Conservation (phyloP, 192 early-diverging fungal species). For the Thoreauomyces humboldtii region DNA sequence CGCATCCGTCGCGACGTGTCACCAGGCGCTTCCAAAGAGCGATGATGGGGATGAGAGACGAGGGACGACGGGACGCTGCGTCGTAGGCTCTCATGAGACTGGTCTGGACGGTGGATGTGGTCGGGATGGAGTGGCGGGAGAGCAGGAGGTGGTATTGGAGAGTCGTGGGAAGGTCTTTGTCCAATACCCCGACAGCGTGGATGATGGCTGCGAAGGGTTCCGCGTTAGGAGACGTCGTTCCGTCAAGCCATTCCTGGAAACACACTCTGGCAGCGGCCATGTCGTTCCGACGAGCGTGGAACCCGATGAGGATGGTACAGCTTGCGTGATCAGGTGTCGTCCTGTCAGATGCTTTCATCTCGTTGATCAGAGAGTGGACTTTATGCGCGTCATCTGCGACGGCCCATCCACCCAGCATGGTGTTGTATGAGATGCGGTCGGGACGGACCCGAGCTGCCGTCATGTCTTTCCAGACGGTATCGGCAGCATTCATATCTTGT, state of each 20-base stretch:
- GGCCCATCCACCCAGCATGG: constrained; percentile 7
- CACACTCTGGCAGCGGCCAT: background rate
- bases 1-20: background rate
- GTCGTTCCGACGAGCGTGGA: background rate
- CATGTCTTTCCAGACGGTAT: background rate
- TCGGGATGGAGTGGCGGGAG: background rate
- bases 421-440: constrained; percentile 6
- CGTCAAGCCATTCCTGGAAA: constrained; percentile 1
- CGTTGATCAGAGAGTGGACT: background rate
- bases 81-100: constrained; percentile 13
- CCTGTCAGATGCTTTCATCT: background rate
- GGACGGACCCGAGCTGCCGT: background rate
- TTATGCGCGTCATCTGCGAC: background rate
- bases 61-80: no score
- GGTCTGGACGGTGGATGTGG: constrained; percentile 9
- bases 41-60: constrained; percentile 3
- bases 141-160: constrained; percentile 2
- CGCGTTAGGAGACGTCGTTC: background rate
- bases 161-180: background rate
- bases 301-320: constrained; percentile 11
- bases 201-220: constrained; percentile 18
- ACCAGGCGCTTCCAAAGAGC: constrained; percentile 7
- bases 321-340: background rate
- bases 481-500: background rate
- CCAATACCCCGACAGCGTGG: background rate